Base-by-base conservation (phyloP, 371 early-diverging fungal species). In the Circinella umbellata region DNA sequence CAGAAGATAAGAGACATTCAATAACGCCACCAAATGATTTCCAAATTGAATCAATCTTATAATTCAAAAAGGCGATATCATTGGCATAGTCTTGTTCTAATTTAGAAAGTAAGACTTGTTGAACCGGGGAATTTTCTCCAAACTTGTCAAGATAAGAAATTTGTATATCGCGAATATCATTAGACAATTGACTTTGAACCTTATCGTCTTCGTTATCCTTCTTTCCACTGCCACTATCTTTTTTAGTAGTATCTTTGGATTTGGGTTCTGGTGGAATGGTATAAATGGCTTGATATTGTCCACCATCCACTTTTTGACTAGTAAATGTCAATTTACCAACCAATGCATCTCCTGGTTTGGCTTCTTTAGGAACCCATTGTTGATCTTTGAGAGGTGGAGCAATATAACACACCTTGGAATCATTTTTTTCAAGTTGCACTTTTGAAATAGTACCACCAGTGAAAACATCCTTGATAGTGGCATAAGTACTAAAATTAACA, bases 111-210 rank as follows among this genome's bases (percentile, higher is more conserved):
- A 95, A 72, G 15, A 82, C 76, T 48, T 84, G 76, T 46, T 91
- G 88, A 8, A 86, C 87, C 5, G 63, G 79, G 10, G 86, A 88
- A 14, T 91, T 91, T 10, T 78, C 76, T 20, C 79, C 79, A 49
- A 83, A 82, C 81, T 96, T 96, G 77, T 91, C 93, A 67, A 97
- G 72, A 80, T 89, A 90, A 2, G 90, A 83, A 18, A 98, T 87
- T 74, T 94, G 89, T 17, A 94, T 75, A 72, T 95, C 94, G 20
- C 92, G 84, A 38, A 94, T 76, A 20, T 88, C 90, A 65, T 95
- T 93, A 51, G 84, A 82, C 68, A 95, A 71, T 59, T 89, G 86
- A 39, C 76, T 75, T 5, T 74, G 68, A 9, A 90, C 77, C 67
- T 90, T 83, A 11, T 86, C 79, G 18, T 87, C 88, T 36, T 80